Evolutionary conservation across 371 early-diverging fungal species (phyloP).

Genomic region (Apophysomyces trapeziformis): DNA sequence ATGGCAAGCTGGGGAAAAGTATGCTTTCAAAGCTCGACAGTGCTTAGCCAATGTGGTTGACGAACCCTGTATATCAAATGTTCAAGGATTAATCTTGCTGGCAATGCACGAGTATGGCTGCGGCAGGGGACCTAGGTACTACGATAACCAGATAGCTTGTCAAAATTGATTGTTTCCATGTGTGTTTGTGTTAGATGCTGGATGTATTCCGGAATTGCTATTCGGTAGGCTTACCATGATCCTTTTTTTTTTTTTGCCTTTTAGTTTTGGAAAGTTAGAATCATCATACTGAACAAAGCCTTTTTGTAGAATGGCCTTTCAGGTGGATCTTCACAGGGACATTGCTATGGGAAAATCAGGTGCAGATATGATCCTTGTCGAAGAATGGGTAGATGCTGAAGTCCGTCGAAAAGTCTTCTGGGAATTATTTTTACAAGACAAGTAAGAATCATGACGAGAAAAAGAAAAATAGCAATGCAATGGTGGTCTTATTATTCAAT

Average conservation of each 20-base stretch:
- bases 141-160: neutral
- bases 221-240: neutral
- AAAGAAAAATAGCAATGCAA: no score
- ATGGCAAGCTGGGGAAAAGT: constrained; percentile 6
- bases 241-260: no score
- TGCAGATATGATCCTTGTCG: neutral
- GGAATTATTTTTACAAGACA: constrained; percentile 2
- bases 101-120: constrained; percentile 4
- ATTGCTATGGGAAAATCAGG: neutral
- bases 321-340: neutral
- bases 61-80: neutral
- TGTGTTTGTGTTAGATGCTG: neutral
- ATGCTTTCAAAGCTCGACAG: neutral
- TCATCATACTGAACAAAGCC: neutral
- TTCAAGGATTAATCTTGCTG: neutral
- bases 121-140: constrained; percentile 1
- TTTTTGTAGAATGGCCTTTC: neutral
- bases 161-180: no score
- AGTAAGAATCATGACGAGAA: neutral
- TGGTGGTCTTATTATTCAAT: neutral
- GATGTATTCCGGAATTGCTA: constrained; percentile 6
- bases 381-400: neutral
- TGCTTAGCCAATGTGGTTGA: neutral
- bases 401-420: constrained; percentile 2
- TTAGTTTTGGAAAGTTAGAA: no score